Conservation (phyloP, 2,329 filamentous ascomycete species). For the Penicillium hordei region DNA sequence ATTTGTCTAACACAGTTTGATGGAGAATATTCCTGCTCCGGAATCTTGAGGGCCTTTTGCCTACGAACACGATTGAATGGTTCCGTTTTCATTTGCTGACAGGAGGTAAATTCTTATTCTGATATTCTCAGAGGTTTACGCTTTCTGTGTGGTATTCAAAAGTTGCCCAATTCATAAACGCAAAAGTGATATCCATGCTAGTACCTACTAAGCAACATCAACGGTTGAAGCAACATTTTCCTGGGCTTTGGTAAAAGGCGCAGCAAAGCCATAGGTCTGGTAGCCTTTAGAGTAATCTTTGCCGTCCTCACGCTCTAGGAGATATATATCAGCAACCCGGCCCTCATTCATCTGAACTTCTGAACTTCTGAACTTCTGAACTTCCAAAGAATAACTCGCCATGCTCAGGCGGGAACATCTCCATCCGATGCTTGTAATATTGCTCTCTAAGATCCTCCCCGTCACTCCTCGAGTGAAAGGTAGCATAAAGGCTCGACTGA, state of each 20-base stretch:
- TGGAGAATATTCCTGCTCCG: background rate
- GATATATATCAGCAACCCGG: background rate
- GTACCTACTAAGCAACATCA: background rate
- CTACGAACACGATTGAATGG: background rate
- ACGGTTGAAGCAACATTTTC: background rate
- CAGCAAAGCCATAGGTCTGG: constrained; percentile 26
- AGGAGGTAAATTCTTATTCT: background rate
- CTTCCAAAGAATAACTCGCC: no score
- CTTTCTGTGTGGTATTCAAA: background rate
- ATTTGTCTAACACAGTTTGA: background rate
- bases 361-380: no score
- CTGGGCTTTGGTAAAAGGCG: constrained; percentile 20
- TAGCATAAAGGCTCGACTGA: no score
- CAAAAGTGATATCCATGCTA: background rate
- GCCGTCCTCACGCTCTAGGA: constrained; percentile 22
- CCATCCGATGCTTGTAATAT: no score
- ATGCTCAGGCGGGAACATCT: no score
- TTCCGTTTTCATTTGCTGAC: background rate
- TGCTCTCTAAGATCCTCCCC: no score
- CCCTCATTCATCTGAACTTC: background rate
- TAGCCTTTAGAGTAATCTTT: constrained; percentile 25
- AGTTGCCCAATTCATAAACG: background rate
- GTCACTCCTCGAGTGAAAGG: no score
- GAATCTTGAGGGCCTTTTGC: background rate
- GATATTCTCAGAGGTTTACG: no score